These are phyloP conservation scores for Volvox africanus DNA, from an alignment of 139 green algal species.

Conservation along the genomic window DNA sequence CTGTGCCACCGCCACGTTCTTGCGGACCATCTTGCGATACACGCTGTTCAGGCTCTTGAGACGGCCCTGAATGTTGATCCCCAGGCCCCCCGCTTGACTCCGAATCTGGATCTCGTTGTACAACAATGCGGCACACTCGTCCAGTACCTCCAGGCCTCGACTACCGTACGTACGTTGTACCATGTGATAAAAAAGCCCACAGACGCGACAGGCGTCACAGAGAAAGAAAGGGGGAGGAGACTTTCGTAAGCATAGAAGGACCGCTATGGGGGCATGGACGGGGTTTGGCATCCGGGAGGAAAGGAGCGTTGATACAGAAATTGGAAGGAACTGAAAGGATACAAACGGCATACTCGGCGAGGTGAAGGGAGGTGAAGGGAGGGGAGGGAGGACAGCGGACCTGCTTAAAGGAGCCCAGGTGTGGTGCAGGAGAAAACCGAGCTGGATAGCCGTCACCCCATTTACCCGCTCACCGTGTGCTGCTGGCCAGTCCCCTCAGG, in stretches of 20 bases:
- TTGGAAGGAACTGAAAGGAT: too few species aligned
- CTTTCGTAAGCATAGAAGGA: too few species aligned
- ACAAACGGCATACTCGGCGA: too few species aligned
- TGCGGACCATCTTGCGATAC: constrained; percentile 92
- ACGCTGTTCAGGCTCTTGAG: constrained; percentile 93
- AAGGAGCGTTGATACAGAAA: too few species aligned
- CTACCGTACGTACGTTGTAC: background rate
- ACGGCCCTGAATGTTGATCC: constrained; percentile 70
- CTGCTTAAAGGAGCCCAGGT: too few species aligned
- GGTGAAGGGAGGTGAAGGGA: too few species aligned
- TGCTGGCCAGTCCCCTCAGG: constrained; percentile 57
- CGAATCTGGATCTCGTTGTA: constrained; percentile 64
- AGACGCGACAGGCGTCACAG: too few species aligned
- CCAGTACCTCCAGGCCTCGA: constrained; percentile 64
- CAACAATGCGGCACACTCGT: constrained; percentile 62
- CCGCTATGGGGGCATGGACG: too few species aligned
- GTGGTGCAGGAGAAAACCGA: too few species aligned
- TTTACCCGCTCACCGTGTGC: constrained; percentile 45
- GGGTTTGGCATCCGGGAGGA: too few species aligned
- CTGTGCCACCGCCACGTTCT: constrained; percentile 80
- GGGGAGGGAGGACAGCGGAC: too few species aligned
- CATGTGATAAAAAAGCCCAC: background rate
- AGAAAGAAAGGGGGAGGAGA: too few species aligned
- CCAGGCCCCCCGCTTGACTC: constrained; percentile 44
- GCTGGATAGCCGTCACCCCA: background rate